Evolutionary conservation across 805 yeast species (phyloP).

Genomic region (Lachancea mirantina): DNA sequence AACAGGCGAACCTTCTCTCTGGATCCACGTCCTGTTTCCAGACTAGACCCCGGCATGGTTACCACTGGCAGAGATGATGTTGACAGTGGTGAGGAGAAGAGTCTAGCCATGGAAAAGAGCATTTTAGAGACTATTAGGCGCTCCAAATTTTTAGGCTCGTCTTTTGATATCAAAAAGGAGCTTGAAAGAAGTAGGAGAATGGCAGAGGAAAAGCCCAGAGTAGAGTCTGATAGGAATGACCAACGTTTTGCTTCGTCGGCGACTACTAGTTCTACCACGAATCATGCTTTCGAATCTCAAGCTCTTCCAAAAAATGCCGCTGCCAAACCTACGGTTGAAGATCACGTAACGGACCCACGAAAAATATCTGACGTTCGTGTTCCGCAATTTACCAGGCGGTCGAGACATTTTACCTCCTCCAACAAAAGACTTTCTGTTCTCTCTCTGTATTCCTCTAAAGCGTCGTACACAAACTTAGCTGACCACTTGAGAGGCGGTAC

Average conservation of each 20-base stretch:
- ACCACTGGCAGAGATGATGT: slow-evolving; percentile 18
- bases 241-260: slow-evolving; percentile 4
- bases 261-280: slow-evolving; percentile 11
- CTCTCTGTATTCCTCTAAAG: slow-evolving; percentile 62
- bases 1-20: slow-evolving; percentile 35
- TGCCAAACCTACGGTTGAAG: slow-evolving; percentile 20
- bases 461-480: slow-evolving; percentile 54
- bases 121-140: slow-evolving; percentile 39
- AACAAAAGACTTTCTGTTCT: slow-evolving; percentile 66
- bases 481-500: slow-evolving; percentile 31
- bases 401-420: slow-evolving; percentile 52
- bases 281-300: slow-evolving; percentile 15
- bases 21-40: slow-evolving; percentile 37
- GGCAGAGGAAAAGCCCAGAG: slow-evolving; percentile 6
- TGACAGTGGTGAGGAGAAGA: slow-evolving; percentile 18
- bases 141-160: slow-evolving; percentile 39
- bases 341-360: slow-evolving; percentile 35
- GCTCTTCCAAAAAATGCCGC: slow-evolving; percentile 25
- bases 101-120: slow-evolving; percentile 23
- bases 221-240: slow-evolving; percentile 1
- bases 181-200: slow-evolving; percentile 15
- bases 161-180: slow-evolving; percentile 32
- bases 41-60: slow-evolving; percentile 38
- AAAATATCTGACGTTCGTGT: slow-evolving; percentile 56
- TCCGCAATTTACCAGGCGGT: slow-evolving; percentile 65